These are phyloP conservation scores for Leishmania amazonensis DNA, from an alignment of 208 protist species.

Conservation along the genomic window DNA sequence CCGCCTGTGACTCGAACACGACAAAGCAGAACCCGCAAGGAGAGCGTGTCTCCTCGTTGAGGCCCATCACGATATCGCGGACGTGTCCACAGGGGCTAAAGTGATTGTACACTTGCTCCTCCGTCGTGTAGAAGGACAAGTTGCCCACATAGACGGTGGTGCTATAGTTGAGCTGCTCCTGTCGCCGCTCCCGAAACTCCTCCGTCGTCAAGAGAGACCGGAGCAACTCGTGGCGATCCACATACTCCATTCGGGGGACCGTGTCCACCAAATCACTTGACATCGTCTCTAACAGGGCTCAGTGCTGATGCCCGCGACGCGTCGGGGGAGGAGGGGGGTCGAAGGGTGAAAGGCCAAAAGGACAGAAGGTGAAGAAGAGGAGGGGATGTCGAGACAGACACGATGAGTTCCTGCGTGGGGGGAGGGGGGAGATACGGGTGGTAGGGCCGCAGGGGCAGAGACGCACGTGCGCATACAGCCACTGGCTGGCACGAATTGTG, in stretches of 20 bases:
- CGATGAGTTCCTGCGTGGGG: neutral
- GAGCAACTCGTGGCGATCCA: slow-evolving; percentile 84
- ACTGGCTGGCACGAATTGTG: neutral
- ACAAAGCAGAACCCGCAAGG: slow-evolving; percentile 99
- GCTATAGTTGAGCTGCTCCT: slow-evolving; percentile 74
- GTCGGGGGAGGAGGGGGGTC: neutral
- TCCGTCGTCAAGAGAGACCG: slow-evolving; percentile 66
- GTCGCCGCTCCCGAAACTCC: slow-evolving; percentile 67
- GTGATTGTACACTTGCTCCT: slow-evolving; percentile 96
- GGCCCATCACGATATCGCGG: slow-evolving; percentile 98
- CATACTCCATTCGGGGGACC: slow-evolving; percentile 76
- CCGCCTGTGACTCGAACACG: slow-evolving; percentile 93
- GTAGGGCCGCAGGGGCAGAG: neutral
- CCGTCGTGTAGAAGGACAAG: slow-evolving; percentile 98
- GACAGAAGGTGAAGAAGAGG: neutral
- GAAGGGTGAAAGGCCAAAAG: neutral
- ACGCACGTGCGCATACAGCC: neutral
- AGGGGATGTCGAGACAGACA: neutral
- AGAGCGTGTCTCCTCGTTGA: slow-evolving; percentile 93
- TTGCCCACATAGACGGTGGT: slow-evolving; percentile 98
- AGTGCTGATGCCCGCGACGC: neutral
- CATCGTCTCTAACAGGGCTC: slow-evolving; percentile 30
- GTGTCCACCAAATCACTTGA: slow-evolving; percentile 64
- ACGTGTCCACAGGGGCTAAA: slow-evolving; percentile 95
- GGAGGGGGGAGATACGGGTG: neutral